These are phyloP conservation scores for Bolboschoenus planiculmis DNA, from an alignment of 176 grass and related monocot genomes.

Conservation along the genomic window DNA sequence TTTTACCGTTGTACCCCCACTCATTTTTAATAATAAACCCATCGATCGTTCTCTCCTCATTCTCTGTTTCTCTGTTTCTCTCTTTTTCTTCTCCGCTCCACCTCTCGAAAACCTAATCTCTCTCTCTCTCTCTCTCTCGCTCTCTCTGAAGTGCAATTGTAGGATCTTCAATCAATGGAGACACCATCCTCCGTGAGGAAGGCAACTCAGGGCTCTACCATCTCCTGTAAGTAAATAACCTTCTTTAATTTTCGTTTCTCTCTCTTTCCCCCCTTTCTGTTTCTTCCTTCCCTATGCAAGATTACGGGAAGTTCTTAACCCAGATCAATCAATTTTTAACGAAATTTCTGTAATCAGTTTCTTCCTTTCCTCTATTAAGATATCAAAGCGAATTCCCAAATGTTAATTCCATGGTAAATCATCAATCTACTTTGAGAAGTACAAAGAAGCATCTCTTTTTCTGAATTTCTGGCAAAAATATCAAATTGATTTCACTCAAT, in stretches of 20 bases:
- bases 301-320: not conserved
- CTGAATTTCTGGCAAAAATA: not conserved
- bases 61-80: not conserved
- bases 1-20: slow-evolving; percentile 16
- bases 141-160: not conserved
- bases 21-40: slow-evolving; percentile 7
- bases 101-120: not conserved
- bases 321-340: not conserved
- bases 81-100: not conserved
- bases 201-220: not conserved
- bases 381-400: not conserved
- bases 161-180: slow-evolving; percentile 16
- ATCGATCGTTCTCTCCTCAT: not conserved
- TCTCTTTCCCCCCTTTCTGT: not conserved
- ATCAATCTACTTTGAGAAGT: not conserved
- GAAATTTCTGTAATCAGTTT: not conserved
- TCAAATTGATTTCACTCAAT: not conserved
- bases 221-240: slow-evolving; percentile 1
- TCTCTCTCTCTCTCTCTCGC: not conserved
- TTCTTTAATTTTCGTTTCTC: slow-evolving; percentile 2
- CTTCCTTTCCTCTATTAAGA: not conserved
- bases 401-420: not conserved
- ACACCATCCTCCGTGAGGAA: slow-evolving; percentile 16
- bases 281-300: not conserved
- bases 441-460: not conserved